Conservation (phyloP, 1,284 basidiomycete species). For the Mycosarcoma maydis region DNA sequence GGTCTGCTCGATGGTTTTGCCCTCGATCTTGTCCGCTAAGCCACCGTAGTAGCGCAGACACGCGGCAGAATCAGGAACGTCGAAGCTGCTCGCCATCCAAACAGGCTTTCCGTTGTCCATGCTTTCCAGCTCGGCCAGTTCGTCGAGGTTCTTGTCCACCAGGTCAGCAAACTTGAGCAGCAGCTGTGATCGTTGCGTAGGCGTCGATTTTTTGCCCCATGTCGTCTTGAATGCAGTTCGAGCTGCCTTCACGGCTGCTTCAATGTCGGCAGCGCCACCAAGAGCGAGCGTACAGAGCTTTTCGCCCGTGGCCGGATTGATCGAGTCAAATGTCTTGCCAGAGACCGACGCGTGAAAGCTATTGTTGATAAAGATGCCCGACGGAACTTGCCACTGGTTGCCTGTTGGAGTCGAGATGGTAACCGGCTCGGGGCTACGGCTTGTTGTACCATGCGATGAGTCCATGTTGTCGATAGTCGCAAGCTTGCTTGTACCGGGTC, state of each 20-base stretch:
- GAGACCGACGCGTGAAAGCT: slow-evolving; percentile 43
- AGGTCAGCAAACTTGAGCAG: slow-evolving; percentile 76
- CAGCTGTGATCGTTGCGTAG: slow-evolving; percentile 72
- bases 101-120: slow-evolving; percentile 85
- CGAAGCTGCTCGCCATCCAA: slow-evolving; percentile 73
- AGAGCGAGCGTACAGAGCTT: slow-evolving; percentile 44
- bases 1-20: slow-evolving; percentile 79
- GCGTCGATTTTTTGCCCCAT: slow-evolving; percentile 45
- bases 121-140: slow-evolving; percentile 70
- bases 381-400: slow-evolving; percentile 44
- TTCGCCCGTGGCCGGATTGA: slow-evolving; percentile 57
- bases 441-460: slow-evolving; percentile 10
- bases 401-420: slow-evolving; percentile 61
- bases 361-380: slow-evolving; percentile 59
- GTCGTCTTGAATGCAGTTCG: slow-evolving; percentile 46
- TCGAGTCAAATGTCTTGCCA: slow-evolving; percentile 51
- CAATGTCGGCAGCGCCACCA: slow-evolving; percentile 52
- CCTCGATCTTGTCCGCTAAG: slow-evolving; percentile 79
- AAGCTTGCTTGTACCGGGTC: not conserved
- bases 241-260: slow-evolving; percentile 54
- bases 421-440: slow-evolving; percentile 20
- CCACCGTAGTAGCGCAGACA: slow-evolving; percentile 74
- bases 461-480: slow-evolving; percentile 3
- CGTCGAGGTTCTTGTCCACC: slow-evolving; percentile 77
- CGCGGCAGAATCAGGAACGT: slow-evolving; percentile 76